Evolutionary conservation across 2,329 filamentous ascomycete species (phyloP), one percentile per base, ranked within the genome.

Genomic region (Alternaria sp.): DNA sequence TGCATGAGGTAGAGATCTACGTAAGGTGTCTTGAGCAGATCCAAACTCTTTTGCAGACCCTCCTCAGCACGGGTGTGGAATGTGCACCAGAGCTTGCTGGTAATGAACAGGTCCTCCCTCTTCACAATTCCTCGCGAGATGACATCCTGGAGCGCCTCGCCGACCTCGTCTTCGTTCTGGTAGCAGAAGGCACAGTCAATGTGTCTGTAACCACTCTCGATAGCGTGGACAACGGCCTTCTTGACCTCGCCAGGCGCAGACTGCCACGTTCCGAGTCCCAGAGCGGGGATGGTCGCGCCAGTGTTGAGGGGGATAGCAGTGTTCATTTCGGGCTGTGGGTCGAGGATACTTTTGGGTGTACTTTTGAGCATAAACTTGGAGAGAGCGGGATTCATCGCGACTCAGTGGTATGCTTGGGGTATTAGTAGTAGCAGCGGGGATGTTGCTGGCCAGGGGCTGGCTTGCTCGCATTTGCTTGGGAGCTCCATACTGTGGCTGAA

Each of bases 21-120:
- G 76, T 96, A 94, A 66, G 93, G 90, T 49, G 95, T 82, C 2
- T 92, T 91, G 36, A 96, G 82, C 61, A 86, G 85, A 80, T 89
- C 86, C 76, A 95, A 82, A 72, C 89, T 91, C 84, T 90, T 89
- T 66, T 92, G 87, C 36, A 95, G 84, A 36, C 86, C 88, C 71
- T 90, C 82, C 79, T 91, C 89, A 6, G 88, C 88, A 7, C 89
- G 85, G 30, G 86, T 87, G 78, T 90, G 89, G 82, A 91, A 94
- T 52, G 91, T 92, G 73, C 89, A 90, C 91, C 92, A 96, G 38
- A 94, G 86, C 85, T 97, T 96, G 72, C 89, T 92, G 56, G 92
- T 91, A 60, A 96, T 87, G 81, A 95, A 96, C 63, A 96, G 81
- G 59, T 96, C 91, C 76, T 91, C 87, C 63, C 92, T 87, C 85